Evolutionary conservation across 306 rosid genomes (phyloP).

Genomic region (Castanopsis chinensis): DNA sequence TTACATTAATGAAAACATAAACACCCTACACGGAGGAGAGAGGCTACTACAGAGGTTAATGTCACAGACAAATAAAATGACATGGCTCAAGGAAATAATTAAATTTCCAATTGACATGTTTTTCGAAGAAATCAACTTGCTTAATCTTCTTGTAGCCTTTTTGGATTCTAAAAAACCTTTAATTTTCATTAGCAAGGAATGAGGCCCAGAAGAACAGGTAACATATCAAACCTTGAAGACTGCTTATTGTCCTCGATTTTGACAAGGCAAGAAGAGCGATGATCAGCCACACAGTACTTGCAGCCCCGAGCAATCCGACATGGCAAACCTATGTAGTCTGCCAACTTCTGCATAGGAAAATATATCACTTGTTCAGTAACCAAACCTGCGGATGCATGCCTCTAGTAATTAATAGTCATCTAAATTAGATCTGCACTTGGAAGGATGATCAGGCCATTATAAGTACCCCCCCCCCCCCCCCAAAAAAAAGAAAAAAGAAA

Average conservation of each 20-base stretch:
- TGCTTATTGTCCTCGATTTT: constrained; percentile 69
- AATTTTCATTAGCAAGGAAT: not conserved
- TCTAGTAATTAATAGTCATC: not conserved
- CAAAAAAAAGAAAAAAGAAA: not conserved
- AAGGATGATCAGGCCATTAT: constrained; percentile 11
- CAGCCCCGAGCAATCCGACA: constrained; percentile 98
- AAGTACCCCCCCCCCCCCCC: not conserved
- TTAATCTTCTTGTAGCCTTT: not conserved
- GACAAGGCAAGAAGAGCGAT: constrained; percentile 92
- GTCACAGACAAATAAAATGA: not conserved
- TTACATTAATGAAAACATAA: not conserved
- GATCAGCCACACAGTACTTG: constrained; percentile 90
- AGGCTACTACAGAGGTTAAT: not conserved
- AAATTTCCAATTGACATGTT: not conserved
- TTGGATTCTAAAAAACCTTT: not conserved
- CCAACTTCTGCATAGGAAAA: constrained; percentile 72
- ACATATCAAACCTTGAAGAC: constrained; percentile 54
- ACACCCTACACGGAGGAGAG: not conserved
- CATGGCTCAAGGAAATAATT: not conserved
- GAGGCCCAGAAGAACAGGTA: constrained; percentile 8
- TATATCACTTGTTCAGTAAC: constrained; percentile 1
- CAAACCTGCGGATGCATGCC: not conserved
- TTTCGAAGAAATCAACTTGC: constrained; percentile 1
- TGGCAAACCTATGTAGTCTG: constrained; percentile 93
- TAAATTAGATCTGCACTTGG: not conserved